phyloP scores from a whole-genome alignment of 106 monocot genomes.

The Acorus gramineus region DNA sequence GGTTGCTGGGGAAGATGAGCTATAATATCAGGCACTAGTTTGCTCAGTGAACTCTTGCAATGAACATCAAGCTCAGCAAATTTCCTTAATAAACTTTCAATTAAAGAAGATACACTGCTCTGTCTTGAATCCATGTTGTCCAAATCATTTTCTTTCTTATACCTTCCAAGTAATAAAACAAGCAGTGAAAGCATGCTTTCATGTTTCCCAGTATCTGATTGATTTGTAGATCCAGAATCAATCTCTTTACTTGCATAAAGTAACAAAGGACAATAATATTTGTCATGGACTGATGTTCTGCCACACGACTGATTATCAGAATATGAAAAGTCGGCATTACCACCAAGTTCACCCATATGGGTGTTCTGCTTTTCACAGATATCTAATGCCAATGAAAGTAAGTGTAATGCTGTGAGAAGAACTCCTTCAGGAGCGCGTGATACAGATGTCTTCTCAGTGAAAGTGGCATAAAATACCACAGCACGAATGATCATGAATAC shows the following conservation, averaged over 20 bases:
- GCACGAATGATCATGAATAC: conserved; percentile 46
- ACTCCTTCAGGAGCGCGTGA: conserved; percentile 74
- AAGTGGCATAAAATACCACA: conserved; percentile 72
- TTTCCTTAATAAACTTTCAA: too few relatives aligned
- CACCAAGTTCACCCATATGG: not conserved
- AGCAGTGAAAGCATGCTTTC: too few relatives aligned
- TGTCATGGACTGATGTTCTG: not conserved
- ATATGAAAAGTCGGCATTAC: not conserved
- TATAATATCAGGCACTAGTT: too few relatives aligned
- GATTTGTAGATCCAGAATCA: too few relatives aligned
- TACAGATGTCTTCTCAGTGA: conserved; percentile 29
- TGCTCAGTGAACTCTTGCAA: too few relatives aligned
- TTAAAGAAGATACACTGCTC: too few relatives aligned
- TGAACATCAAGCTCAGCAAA: too few relatives aligned
- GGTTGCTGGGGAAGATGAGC: too few relatives aligned
- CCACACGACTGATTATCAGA: not conserved
- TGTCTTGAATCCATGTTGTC: too few relatives aligned
- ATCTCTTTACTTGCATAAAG: not conserved
- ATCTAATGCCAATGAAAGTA: conserved; percentile 70
- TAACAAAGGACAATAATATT: not conserved
- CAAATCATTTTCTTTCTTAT: too few relatives aligned
- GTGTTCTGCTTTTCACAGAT: conserved; percentile 37
- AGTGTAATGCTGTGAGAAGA: conserved; percentile 75
- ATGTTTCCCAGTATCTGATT: too few relatives aligned
- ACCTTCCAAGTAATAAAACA: too few relatives aligned